Base-by-base conservation (phyloP, 192 early-diverging fungal species). In the Lobosporangium transversale region DNA sequence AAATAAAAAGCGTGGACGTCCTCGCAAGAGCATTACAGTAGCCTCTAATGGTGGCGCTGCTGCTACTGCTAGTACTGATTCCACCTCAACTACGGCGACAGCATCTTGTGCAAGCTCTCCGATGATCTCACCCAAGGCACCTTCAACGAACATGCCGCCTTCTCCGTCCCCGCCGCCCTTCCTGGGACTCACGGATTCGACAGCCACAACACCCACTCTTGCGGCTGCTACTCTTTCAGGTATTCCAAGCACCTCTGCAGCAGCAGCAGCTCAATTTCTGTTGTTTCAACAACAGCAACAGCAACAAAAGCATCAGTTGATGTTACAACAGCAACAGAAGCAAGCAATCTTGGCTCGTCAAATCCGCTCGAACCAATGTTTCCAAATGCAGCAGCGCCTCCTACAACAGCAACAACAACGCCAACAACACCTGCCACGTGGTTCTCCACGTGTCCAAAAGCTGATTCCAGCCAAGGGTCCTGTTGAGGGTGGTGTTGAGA, bases 401-500 rank as follows among this genome's bases (percentile, higher is more conserved):
- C 51, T 31, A 8, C 51, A 53, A 15, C 53, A 66, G 18, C 64
- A 66, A 27, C 64, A 66, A 29, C 64, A 66, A 20, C 15, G 51
- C 1, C 66, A 58, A 31, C 66, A 52, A 10, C 66, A 58, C n/a
- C 66, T 55, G 23, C 55, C 35, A 27, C 63, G 56, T n/a, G 37
- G 8, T 7, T 10, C 37, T 40, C 81, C 86, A 15, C 70, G 83
- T 21, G 85, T 94, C 23, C 80, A 81, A 51, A 84, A 88, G 56
- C 66, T 94, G 49, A 85, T 90, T 48, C 93, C 93, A 8, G 76
- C 82, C 30, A 87, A 91, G 48, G 93, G 93, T 0, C 91, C 93
- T 0, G 64, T 92, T n/a, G 83, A 83, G 43, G 93, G 93, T 32
- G 93, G 93, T 3, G 68, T 86, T 4, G 90, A 89, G 37, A 67